Conservation (phyloP, 352 stramenopile genomes). For the Pythium phragmiticola region DNA sequence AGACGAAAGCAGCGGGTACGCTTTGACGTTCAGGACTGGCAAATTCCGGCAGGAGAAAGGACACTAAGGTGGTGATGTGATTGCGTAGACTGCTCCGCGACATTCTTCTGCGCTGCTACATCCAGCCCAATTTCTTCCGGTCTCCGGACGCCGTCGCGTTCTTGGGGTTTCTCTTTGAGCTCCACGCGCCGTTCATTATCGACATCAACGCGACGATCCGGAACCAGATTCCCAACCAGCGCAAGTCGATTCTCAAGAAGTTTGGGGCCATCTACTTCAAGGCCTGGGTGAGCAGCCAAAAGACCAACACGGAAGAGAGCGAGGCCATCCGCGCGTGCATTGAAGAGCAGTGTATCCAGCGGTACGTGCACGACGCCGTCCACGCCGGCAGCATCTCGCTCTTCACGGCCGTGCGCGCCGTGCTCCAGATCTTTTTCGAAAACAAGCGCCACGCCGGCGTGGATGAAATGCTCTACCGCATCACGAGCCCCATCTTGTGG, state of each 20-base stretch:
- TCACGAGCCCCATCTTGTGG: conserved; percentile 85
- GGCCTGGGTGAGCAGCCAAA: conserved; percentile 67
- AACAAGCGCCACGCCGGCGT: conserved; percentile 81
- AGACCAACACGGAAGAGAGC: conserved; percentile 24
- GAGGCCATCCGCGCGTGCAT: conserved; percentile 51
- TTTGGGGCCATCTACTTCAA: conserved; percentile 82
- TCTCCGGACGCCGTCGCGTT: conserved; percentile 81
- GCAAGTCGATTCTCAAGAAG: conserved; percentile 79
- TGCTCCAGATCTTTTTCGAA: conserved; percentile 85
- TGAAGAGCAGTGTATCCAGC: conserved; percentile 84
- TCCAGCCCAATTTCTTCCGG: conserved; percentile 83
- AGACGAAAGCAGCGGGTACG: conserved; percentile 69
- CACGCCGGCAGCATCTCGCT: conserved; percentile 66
- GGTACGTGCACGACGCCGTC: conserved; percentile 72
- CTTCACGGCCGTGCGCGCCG: conserved; percentile 59
- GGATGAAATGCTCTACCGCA: conserved; percentile 83
- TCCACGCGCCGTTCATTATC: conserved; percentile 79
- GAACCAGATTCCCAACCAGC: conserved; percentile 84
- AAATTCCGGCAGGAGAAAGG: no score
- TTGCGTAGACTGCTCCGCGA: conserved; percentile 55
- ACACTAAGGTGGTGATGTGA: not conserved
- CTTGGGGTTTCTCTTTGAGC: conserved; percentile 83
- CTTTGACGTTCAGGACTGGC: not conserved
- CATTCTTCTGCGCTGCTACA: conserved; percentile 86
- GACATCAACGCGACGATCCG: conserved; percentile 89